Evolutionary conservation across 148 eudicot species (phyloP), one percentile per base, ranked within the genome.

Genomic region (Rhododendron griersonianum): DNA sequence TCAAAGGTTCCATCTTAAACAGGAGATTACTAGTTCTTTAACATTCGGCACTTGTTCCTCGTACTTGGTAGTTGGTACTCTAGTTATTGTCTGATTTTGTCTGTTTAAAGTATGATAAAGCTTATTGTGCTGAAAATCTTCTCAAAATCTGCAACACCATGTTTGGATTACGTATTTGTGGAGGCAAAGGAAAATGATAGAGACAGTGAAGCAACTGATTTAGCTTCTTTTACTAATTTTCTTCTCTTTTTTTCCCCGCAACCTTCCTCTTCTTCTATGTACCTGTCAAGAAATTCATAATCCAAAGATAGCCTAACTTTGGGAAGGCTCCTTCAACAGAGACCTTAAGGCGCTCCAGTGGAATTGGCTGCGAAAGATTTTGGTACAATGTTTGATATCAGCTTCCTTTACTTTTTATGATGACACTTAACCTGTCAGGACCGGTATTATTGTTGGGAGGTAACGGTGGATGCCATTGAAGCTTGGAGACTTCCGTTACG

Each of bases 401-500:
- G 10, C 83, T 91, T 84, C 98, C 98, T 87, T 91, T 90, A 61
- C 90, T 88, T 89, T 94, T 96, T 47, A 93, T 84, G 11, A 92
- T 87, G 65, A 94, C 88, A 86, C 98, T 93, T 19, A 93, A 83
- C 87, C 86, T 91, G 33, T 94, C 94, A 11, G 88, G 80, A 84
- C 93, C 95, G 87, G 91, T 88, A 13, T 83, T 90, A 53, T 91
- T 88, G 76, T 89, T 93, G 30, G 13, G 98, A 96, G 50, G 81
- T 93, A 51, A 96, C 30, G 0, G 94, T 91, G 79, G 98, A 86
- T 96, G 98, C 96, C 96, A 94, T 87, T 96, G 95, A 30, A 93
- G 91, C 88, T 88, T 93, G 69, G 96, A 94, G 83, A 96, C 86
- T 67, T 85, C 85, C 0, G 96, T 95, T 4, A 93, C 84, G 41